Evolutionary conservation across 345 rosid genomes (phyloP), one percentile per base, ranked within the genome.

Genomic region (Sisymbrium irio): DNA sequence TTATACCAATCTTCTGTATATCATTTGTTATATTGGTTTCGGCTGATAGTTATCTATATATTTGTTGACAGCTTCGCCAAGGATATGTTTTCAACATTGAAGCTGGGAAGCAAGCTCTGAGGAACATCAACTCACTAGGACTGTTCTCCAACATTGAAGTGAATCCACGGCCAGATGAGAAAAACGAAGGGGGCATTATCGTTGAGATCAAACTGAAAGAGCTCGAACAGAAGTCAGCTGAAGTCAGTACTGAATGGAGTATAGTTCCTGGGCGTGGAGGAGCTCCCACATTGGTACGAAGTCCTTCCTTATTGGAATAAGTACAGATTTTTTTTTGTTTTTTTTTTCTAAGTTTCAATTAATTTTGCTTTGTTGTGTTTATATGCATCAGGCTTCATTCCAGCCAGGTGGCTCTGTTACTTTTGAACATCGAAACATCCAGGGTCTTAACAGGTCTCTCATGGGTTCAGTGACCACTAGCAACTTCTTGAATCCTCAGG

Each of bases 251-350:
- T 0, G 99, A 96, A 66, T 96, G 99, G 99, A 96, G 93, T 80
- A 88, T 96, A 78, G 97, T 96, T 75, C 98, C 99, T 75, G 99
- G 98, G 58, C 97, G 87, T 18, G 98, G 99, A 81, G 99, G 99
- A 57, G 87, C 92, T 57, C 97, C 98, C 39, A 85, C 98, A 14
- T 69, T 96, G 85, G 99, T 96, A 83, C 77, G 65, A 55, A 67
- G 4, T 9, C 51, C 32, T 69, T 69, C 0, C 55, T 33, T 56
- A 2, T 30, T 46, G 20, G 47, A 30, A 44, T 13, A 39, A 47
- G 17, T 49, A 47, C 10, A 39, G 14, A 36, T 40, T 77, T 49
- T 20, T 32, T 42, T 11, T 9, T 15, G 3, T 0, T 77, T 49
- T 20, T 32, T 42, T 11, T 9, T 15, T 3, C 0, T 7, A 65